phyloP scores from a whole-genome alignment of 2,329 filamentous ascomycete genomes.

The Phoma sp. region DNA sequence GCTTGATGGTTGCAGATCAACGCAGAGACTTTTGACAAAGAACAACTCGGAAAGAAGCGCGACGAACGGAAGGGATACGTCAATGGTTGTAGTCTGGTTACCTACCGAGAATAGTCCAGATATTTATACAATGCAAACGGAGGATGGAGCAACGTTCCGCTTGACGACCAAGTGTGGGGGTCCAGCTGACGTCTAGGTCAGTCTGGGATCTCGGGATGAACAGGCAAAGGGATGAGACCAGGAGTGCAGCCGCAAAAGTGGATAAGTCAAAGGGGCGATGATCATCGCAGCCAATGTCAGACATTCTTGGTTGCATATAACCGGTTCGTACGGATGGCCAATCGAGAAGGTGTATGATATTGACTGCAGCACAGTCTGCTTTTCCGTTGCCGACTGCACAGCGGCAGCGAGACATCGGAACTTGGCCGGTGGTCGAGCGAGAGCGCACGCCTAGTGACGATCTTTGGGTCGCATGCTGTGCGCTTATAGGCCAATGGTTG shows the following conservation, averaged over 20 bases:
- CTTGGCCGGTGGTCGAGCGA: constrained; percentile 42
- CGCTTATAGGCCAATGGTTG: constrained; percentile 41
- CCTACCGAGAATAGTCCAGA: constrained; percentile 38
- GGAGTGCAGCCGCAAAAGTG: constrained; percentile 31
- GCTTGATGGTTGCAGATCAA: constrained; percentile 30
- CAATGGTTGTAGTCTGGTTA: constrained; percentile 38
- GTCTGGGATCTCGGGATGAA: constrained; percentile 37
- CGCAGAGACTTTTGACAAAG: constrained; percentile 43
- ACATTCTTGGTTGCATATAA: constrained; percentile 42
- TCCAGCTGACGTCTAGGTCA: constrained; percentile 45
- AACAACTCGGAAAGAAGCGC: constrained; percentile 22
- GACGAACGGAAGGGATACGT: constrained; percentile 45
- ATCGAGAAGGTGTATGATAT: constrained; percentile 33
- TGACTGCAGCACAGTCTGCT: constrained; percentile 40
- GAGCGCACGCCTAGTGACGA: constrained; percentile 46
- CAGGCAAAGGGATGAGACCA: constrained; percentile 39
- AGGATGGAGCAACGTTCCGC: constrained; percentile 26
- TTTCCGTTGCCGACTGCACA: constrained; percentile 30
- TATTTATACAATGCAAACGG: constrained; percentile 47
- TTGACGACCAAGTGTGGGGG: constrained; percentile 43
- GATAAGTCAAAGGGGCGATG: constrained; percentile 44
- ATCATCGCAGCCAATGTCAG: constrained; percentile 39
- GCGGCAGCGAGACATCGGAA: constrained; percentile 37
- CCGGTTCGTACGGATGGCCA: constrained; percentile 30
- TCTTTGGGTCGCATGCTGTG: constrained; percentile 35